These are phyloP conservation scores for Cyclotella atomus DNA, from an alignment of 108 stramenopile genomes.

Conservation along the genomic window DNA sequence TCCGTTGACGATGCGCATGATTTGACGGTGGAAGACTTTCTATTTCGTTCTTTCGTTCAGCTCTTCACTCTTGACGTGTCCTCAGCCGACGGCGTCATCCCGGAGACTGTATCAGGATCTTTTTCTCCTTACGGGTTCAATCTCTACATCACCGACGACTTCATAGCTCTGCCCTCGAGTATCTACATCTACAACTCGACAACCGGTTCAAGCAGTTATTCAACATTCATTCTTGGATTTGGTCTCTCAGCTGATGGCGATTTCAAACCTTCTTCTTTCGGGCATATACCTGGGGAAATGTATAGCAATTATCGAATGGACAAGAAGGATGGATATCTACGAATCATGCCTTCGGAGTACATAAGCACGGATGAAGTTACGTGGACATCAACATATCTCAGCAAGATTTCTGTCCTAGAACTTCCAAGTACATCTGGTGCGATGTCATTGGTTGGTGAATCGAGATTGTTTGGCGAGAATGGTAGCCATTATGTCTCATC, in stretches of 20 bases:
- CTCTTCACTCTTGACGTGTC: constrained; percentile 26
- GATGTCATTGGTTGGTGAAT: constrained; percentile 15
- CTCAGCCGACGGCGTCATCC: constrained; percentile 1
- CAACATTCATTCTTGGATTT: constrained; percentile 12
- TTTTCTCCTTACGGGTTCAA: constrained; percentile 8
- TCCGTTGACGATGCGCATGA: not conserved
- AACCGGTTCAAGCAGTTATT: not conserved
- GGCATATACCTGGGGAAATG: constrained; percentile 3
- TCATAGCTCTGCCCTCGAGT: constrained; percentile 3
- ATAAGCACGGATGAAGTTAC: too few relatives aligned
- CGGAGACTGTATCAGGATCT: constrained; percentile 9
- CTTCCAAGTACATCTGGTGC: not conserved
- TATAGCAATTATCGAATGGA: constrained; percentile 2
- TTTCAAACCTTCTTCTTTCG: not conserved
- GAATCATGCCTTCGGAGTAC: constrained; percentile 3
- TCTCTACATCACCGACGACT: constrained; percentile 17
- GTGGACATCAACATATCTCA: not conserved
- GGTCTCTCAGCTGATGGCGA: not conserved
- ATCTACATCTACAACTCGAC: not conserved
- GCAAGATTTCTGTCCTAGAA: constrained; percentile 15
- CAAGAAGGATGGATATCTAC: not conserved
- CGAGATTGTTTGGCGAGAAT: constrained; percentile 2
- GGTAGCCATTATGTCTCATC: not conserved
- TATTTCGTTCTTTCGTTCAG: constrained; percentile 13
- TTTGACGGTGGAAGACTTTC: constrained; percentile 4